Evolutionary conservation across 1,284 basidiomycete species (phyloP).

Genomic region (Tilletia setariae): DNA sequence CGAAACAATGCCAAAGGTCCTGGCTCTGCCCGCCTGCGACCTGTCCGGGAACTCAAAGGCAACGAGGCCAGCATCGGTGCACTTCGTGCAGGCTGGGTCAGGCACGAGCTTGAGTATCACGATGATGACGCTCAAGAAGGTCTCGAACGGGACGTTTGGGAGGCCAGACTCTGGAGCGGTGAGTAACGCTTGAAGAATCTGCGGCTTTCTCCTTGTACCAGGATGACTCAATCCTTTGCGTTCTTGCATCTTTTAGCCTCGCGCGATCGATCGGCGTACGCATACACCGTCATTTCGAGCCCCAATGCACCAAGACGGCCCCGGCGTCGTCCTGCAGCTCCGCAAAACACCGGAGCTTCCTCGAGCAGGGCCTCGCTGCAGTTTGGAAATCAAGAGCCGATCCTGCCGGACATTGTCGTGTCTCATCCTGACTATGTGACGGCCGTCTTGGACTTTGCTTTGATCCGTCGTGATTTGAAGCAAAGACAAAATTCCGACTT

Average conservation of each 20-base stretch:
- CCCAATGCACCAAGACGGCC: background rate
- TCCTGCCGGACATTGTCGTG: background rate
- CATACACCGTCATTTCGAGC: background rate
- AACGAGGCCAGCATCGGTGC: slow-evolving; percentile 30
- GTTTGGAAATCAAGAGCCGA: background rate
- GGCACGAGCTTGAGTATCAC: slow-evolving; percentile 18
- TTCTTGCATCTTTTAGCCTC: slow-evolving; percentile 16
- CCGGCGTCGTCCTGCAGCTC: background rate
- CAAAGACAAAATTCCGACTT: background rate
- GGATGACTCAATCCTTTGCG: slow-evolving; percentile 23
- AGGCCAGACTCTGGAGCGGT: slow-evolving; percentile 5
- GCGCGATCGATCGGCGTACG: background rate
- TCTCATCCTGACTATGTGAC: slow-evolving; percentile 2
- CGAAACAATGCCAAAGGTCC: background rate
- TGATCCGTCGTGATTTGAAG: background rate
- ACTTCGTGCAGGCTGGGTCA: slow-evolving; percentile 17
- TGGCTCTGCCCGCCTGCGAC: slow-evolving; percentile 8
- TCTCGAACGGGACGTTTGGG: slow-evolving; percentile 8
- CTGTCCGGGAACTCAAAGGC: slow-evolving; percentile 25
- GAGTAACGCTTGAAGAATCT: slow-evolving; percentile 25
- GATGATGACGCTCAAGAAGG: slow-evolving; percentile 23
- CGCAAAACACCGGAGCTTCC: background rate
- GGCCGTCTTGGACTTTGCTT: background rate
- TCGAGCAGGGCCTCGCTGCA: background rate
- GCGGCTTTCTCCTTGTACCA: too few relatives aligned